These are phyloP conservation scores for Zymoseptoria tritici DNA, from an alignment of 2,329 filamentous ascomycete species.

Conservation along the genomic window DNA sequence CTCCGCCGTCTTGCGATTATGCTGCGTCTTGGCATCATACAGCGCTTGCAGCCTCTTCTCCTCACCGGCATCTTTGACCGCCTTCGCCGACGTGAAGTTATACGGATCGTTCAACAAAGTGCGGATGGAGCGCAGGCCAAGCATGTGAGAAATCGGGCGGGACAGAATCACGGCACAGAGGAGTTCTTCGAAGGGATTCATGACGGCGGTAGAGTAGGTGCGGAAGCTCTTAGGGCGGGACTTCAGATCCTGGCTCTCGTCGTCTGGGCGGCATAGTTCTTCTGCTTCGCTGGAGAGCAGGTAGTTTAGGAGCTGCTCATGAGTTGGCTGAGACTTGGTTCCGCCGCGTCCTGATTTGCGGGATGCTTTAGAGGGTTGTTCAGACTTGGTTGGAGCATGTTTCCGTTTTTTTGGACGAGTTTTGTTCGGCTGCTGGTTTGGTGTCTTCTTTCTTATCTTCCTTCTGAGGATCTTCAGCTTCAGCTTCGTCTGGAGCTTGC, in stretches of 20 bases:
- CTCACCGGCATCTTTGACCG: constrained; percentile 31
- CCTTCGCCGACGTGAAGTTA: constrained; percentile 28
- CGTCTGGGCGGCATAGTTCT: constrained; percentile 28
- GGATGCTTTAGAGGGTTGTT: constrained; percentile 20
- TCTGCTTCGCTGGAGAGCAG: constrained; percentile 26
- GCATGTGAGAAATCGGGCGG: constrained; percentile 38
- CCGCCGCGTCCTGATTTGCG: constrained; percentile 25
- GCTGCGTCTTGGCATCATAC: constrained; percentile 38
- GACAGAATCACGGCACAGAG: constrained; percentile 39
- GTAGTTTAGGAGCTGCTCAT: constrained; percentile 28
- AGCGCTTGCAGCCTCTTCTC: constrained; percentile 35
- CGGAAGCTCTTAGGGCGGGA: constrained; percentile 18
- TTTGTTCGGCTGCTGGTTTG: constrained; percentile 1
- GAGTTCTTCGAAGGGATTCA: constrained; percentile 40
- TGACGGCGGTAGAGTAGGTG: constrained; percentile 27
- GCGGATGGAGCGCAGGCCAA: constrained; percentile 38
- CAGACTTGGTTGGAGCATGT: constrained; percentile 9
- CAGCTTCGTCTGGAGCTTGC: not conserved
- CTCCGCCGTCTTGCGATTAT: constrained; percentile 40
- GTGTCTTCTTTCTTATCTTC: not conserved
- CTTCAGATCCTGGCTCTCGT: constrained; percentile 28
- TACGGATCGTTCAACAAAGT: constrained; percentile 41
- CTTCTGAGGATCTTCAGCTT: not conserved
- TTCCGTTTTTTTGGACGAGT: constrained; percentile 20
- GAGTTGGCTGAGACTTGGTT: constrained; percentile 16